Evolutionary conservation across 2,329 filamentous ascomycete genomes (phyloP), one percentile per base, ranked within the genome.

Genomic region (Colletotrichum sp.): DNA sequence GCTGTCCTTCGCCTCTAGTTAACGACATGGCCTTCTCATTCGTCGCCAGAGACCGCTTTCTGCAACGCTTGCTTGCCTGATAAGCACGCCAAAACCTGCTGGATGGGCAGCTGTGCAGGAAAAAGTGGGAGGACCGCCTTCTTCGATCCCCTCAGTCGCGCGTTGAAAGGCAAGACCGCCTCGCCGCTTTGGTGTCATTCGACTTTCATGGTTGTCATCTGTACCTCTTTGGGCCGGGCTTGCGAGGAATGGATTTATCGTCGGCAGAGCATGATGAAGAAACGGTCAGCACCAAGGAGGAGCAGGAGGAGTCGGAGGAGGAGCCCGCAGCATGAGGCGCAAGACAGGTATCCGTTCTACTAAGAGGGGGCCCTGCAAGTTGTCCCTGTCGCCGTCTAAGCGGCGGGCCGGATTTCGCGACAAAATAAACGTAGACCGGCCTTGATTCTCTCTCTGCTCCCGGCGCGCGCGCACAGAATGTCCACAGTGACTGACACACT

Each of bases 91-190:
- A 74, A 78, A 71, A 74, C 72, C 67, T 75, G 72, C 72, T 76
- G 64, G 65, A 75, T 61, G 75, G 75, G 73, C 73, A 73, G 70
- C 73, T 30, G 73, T 75, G 73, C 73, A 75, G 73, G 48, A 72
- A 72, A 73, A 73, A 73, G 71, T 77, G 74, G 76, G 74, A 77
- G 71, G 71, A 30, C 67, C 16, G 15, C 65, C 18, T 60, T 70
- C 24, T 61, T 24, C 18, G 30, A 24, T 30, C 48, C 66, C 48
- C 72, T 67, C 52, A 52, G 48, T 71, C 67, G 67, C 67, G 24
- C 52, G 26, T 30, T 32, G 65, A 58, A 52, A 52, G 43, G 32
- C 66, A 38, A 58, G 32, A 60, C 38, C 43, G 18, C 18, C 32
- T 67, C 65, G 65, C 43, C 65, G 30, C 24, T 21, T 38, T 66